Conservation (phyloP, 306 rosid genomes). For the Gastrolobium villosum region DNA sequence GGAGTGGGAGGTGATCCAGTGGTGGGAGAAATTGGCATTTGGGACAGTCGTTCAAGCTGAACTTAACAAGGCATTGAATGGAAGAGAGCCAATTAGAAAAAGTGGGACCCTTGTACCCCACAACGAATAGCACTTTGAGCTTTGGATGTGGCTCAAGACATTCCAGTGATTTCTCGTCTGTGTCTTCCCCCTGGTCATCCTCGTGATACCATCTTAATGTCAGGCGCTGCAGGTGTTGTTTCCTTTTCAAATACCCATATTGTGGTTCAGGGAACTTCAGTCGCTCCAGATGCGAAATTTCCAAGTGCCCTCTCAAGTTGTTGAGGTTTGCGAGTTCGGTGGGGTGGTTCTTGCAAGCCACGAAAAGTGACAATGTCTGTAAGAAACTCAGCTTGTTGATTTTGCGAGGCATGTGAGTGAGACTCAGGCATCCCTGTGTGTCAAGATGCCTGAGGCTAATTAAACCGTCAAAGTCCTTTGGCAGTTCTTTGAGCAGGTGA, state of each 20-base stretch:
- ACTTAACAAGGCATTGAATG: not conserved
- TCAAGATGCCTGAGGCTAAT: conserved; percentile 34
- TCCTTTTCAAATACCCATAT: not conserved
- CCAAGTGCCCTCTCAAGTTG: conserved; percentile 1
- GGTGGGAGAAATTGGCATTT: not conserved
- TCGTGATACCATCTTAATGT: conserved; percentile 14
- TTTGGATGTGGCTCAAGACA: not conserved
- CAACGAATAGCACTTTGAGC: not conserved
- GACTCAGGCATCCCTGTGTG: not conserved
- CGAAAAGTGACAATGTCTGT: conserved; percentile 25
- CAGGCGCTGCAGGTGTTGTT: not conserved
- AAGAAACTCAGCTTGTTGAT: not conserved
- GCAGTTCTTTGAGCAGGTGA: not conserved
- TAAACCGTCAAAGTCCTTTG: not conserved
- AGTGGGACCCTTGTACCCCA: not conserved
- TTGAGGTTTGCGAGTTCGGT: not conserved
- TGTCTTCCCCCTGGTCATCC: not conserved
- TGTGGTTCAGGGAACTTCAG: not conserved
- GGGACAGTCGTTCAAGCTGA: not conserved
- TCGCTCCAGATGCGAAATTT: not conserved
- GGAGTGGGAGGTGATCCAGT: conserved; percentile 1
- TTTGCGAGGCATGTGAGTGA: conserved; percentile 27
- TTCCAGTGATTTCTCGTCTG: not conserved
- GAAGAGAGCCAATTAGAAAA: conserved; percentile 2
- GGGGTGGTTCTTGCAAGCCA: not conserved